Base-by-base conservation (phyloP, 2,329 filamentous ascomycete species). In the Alternaria sp. region DNA sequence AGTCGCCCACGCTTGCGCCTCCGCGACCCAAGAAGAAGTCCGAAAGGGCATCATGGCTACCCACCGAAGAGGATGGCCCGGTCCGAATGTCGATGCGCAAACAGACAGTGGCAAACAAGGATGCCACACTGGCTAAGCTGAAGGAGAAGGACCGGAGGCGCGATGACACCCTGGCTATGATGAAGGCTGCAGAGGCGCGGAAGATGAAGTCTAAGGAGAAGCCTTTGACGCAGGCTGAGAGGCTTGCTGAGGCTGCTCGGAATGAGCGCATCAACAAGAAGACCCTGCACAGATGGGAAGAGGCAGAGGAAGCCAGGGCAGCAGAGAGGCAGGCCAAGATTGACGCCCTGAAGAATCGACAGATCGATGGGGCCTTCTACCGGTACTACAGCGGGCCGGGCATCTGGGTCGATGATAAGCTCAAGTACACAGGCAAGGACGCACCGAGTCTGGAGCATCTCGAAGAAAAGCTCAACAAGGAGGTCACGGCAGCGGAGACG, bases 321-420 rank as follows among this genome's bases (percentile, higher is more conserved):
- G 93, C 95, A 72, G 92, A 97, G 75, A 87, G 95, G 65, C 87
- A 89, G 67, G 91, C 90, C 44, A 95, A 91, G 81, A 84, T 98
- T 51, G 93, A 95, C 43, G 96, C 95, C 13, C 84, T 98, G 70
- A 92, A 97, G 73, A 93, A 93, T 77, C 89, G 94, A 52, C 93
- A 91, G 54, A 86, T 98, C 9, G 90, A 95, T 57, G 96, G 96
- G 0, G 93, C 96, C 0, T 93, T 97, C 11, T 90, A 97, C 45
- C 93, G 92, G 3, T 95, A 92, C 79, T 97, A 94, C 91, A 98
- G 94, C 79, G 96, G 95, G n/a, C 87, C 93, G 66, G 92, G 92
- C 32, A 88, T 92, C 71, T 95, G 93, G 87, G 86, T 90, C 59
- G 90, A 93, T 72, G 91, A 91, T 23, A 91, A 90, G 76, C 83